Conservation (phyloP, 2,329 filamentous ascomycete species). For the Fusarium vanettenii region DNA sequence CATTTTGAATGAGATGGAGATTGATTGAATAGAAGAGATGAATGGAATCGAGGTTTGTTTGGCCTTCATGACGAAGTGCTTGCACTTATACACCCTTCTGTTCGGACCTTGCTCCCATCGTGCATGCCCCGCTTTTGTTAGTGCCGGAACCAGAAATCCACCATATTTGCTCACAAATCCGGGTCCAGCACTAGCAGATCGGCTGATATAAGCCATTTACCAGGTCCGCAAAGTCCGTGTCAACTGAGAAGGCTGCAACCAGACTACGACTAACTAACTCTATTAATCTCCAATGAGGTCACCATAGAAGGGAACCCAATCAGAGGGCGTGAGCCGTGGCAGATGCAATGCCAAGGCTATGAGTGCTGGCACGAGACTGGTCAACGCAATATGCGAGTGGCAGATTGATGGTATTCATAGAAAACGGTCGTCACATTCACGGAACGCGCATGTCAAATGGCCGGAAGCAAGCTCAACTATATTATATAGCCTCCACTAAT, state of each 20-base stretch:
- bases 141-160: neutral
- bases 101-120: neutral
- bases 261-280: neutral
- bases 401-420: neutral
- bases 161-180: neutral
- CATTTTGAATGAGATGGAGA: conserved; percentile 6
- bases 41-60: neutral
- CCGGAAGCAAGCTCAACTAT: neutral
- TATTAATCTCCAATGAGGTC: neutral
- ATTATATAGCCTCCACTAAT: conserved; percentile 21
- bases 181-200: conserved; percentile 11
- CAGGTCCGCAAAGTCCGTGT: conserved; percentile 26
- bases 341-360: neutral
- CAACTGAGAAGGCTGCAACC: neutral
- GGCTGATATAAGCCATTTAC: conserved; percentile 43
- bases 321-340: neutral
- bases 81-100: conserved; percentile 28
- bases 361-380: neutral
- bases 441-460: neutral
- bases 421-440: neutral
- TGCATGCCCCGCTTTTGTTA: conserved; percentile 26
- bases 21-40: neutral
- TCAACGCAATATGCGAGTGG: neutral
- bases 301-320: neutral
- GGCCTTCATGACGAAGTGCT: neutral